These are phyloP conservation scores for Hymenotorrendiella dingleyae DNA, from an alignment of 2,329 filamentous ascomycete species.

Conservation along the genomic window DNA sequence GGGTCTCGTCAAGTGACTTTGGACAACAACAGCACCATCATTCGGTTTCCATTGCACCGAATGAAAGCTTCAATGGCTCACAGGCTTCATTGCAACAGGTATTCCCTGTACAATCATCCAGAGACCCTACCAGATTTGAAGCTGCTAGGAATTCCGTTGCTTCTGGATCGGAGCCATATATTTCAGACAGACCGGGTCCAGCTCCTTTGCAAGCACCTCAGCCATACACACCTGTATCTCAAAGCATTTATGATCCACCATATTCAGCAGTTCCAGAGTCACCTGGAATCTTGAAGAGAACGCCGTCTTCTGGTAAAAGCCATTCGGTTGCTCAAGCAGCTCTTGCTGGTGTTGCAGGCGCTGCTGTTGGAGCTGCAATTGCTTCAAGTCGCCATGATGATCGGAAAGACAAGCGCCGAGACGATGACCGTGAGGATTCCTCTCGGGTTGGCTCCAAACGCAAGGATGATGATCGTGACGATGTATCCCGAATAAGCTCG, in stretches of 20 bases:
- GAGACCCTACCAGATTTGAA: slow-evolving; percentile 59
- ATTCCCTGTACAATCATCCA: slow-evolving; percentile 57
- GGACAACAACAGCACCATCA: slow-evolving; percentile 17
- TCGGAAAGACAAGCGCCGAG: slow-evolving; percentile 20
- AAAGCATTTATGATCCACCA: slow-evolving; percentile 56
- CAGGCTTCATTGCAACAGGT: slow-evolving; percentile 52
- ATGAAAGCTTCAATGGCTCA: slow-evolving; percentile 35
- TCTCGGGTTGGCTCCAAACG: slow-evolving; percentile 4
- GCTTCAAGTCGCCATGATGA: slow-evolving; percentile 33
- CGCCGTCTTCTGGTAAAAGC: slow-evolving; percentile 31
- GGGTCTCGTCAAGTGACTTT: slow-evolving; percentile 26
- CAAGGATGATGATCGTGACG: slow-evolving; percentile 15
- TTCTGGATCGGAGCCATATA: slow-evolving; percentile 36
- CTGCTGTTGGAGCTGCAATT: slow-evolving; percentile 43
- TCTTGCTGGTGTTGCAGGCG: slow-evolving; percentile 43
- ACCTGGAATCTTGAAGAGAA: slow-evolving; percentile 19
- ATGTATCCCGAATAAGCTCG: slow-evolving; percentile 2
- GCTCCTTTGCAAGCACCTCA: slow-evolving; percentile 81
- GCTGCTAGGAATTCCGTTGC: slow-evolving; percentile 45
- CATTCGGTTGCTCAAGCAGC: slow-evolving; percentile 39
- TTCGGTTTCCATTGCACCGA: slow-evolving; percentile 13
- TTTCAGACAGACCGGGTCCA: slow-evolving; percentile 46
- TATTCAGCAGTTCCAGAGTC: slow-evolving; percentile 28
- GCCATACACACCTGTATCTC: slow-evolving; percentile 67
- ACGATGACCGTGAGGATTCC: slow-evolving; percentile 9